phyloP scores from a whole-genome alignment of 345 rosid species.

The Triadica sebifera region DNA sequence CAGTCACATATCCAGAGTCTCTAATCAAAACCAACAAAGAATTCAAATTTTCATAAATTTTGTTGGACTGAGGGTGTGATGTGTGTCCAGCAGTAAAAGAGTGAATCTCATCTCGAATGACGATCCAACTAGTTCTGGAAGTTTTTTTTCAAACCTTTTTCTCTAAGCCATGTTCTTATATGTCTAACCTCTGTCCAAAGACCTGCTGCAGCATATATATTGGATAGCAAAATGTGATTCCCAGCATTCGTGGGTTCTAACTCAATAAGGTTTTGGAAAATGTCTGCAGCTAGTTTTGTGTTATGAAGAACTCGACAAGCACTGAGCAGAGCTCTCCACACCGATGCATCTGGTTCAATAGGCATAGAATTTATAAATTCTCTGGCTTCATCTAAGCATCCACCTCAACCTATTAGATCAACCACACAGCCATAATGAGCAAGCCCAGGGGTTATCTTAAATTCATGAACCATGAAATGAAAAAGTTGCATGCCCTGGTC shows the following conservation, averaged over 20 bases:
- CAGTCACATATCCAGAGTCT: constrained; percentile 38
- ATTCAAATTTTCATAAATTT: constrained; percentile 33
- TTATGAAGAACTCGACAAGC: constrained; percentile 38
- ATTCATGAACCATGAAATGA: constrained; percentile 39
- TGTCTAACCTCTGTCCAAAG: constrained; percentile 45
- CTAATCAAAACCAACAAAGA: constrained; percentile 33
- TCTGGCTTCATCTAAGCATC: constrained; percentile 45
- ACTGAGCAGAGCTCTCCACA: constrained; percentile 55
- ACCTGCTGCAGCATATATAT: constrained; percentile 50
- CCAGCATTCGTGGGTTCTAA: constrained; percentile 53
- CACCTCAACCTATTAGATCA: constrained; percentile 51
- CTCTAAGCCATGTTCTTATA: constrained; percentile 39
- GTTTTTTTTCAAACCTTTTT: constrained; percentile 40
- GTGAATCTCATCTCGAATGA: constrained; percentile 30
- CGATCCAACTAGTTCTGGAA: constrained; percentile 55
- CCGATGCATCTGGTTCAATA: constrained; percentile 48
- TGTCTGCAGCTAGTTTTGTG: constrained; percentile 27
- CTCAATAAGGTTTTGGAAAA: constrained; percentile 38
- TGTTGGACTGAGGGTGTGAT: constrained; percentile 34
- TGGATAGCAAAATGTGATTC: constrained; percentile 47
- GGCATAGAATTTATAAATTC: constrained; percentile 46
- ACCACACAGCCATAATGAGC: constrained; percentile 61
- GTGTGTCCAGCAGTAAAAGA: constrained; percentile 48
- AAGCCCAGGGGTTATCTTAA: constrained; percentile 33
- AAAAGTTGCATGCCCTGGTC: constrained; percentile 43